Conservation (phyloP, 352 stramenopile species). For the Pythium volutum region DNA sequence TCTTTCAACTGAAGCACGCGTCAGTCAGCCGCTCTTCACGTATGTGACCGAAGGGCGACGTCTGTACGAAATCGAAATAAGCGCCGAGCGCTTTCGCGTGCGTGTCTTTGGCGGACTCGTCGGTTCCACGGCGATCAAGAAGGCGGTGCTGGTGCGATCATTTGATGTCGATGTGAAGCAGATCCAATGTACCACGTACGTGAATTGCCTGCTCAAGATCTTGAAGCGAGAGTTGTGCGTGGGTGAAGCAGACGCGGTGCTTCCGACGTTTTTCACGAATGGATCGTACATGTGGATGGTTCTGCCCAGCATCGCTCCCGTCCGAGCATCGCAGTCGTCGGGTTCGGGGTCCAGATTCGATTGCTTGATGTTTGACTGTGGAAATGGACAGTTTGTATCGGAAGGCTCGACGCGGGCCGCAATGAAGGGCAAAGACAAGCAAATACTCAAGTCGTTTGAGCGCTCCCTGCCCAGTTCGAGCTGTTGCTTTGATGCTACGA, state of each 20-base stretch:
- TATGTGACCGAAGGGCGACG: conserved; percentile 51
- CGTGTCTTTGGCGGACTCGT: conserved; percentile 35
- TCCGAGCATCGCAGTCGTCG: background rate
- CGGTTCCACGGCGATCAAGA: background rate
- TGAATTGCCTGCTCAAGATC: conserved; percentile 37
- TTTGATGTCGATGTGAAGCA: conserved; percentile 41
- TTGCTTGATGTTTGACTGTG: conserved; percentile 50
- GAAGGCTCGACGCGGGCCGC: background rate
- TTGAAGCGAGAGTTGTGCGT: conserved; percentile 32
- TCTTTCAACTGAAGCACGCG: conserved; percentile 1
- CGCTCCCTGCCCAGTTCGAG: conserved; percentile 21
- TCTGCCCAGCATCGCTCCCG: conserved; percentile 18
- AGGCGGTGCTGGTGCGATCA: conserved; percentile 5
- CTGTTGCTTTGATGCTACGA: conserved; percentile 43
- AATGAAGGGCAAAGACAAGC: background rate
- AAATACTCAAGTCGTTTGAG: conserved; percentile 29
- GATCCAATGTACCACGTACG: conserved; percentile 34
- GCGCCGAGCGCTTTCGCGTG: conserved; percentile 33
- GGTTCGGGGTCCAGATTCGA: conserved; percentile 25
- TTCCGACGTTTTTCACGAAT: conserved; percentile 44
- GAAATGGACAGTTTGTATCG: conserved; percentile 28
- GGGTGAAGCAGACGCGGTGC: conserved; percentile 14
- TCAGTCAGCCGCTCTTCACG: conserved; percentile 26
- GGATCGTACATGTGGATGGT: conserved; percentile 32
- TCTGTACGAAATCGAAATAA: conserved; percentile 54